Base-by-base conservation (phyloP, 83 land plant species). In the Thuja plicata region DNA sequence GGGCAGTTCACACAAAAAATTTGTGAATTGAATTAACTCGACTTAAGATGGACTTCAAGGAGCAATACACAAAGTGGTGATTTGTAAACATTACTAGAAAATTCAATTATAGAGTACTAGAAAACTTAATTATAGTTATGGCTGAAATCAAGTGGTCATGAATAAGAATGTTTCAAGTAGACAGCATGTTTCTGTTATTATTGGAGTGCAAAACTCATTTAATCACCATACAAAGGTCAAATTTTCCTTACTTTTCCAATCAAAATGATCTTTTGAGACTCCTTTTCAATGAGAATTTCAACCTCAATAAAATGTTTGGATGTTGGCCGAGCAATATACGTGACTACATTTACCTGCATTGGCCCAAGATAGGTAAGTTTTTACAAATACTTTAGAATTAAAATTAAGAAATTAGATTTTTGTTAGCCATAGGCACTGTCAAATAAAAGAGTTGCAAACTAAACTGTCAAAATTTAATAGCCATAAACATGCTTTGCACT, bases 211-310 rank as follows among this genome's bases (percentile, higher is more conserved):
- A 52, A 84, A 84, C 2, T 24, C 73, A 84, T 52, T 52, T 24
- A 84, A 52, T 15, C 15, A 37, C 21, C 5, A 52, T 50, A 84
- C 32, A 84, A 54, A 84, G 9, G 9, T 54, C 38, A 8, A 32
- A 16, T 50, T 15, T 35, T 50, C 32, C 90, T 30, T 73, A 97
- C 99, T 90, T 94, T 96, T 55, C 98, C 99, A 84, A 97, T 94
- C 52, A 97, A 90, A 40, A 97, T 95, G 32, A 93, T 94, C 89
- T 94, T 97, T 87, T 97, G 98, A 0, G 97, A 88, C 8, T 96
- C 93, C 73, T 92, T 96, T 89, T 97, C 99, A 40, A 95, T 98
- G 86, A 97, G 87, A 87, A 97, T 91, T 89, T 97, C 99, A 89
- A 95, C 91, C 90, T 94, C 91, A 86, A 97, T 95, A 84, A 93